Percentiles rank a stretch among this genome's conserved stretches.
Evolutionary conservation across 2,329 filamentous ascomycete genomes (phyloP).

Genomic region (Aspergillus latus): DNA sequence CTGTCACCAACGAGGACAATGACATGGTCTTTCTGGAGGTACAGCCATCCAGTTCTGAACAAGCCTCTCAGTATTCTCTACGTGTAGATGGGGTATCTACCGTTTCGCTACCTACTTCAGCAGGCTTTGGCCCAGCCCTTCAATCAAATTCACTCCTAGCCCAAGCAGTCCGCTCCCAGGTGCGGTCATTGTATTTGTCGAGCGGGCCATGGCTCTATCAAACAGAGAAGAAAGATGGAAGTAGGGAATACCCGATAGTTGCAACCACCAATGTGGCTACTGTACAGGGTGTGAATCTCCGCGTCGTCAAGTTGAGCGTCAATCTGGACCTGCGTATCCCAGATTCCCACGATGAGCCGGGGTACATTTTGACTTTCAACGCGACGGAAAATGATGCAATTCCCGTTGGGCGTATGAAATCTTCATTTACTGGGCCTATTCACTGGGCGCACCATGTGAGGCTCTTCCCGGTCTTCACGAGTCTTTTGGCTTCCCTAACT

Average conservation of each 20-base stretch:
- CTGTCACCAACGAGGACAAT: slow-evolving; percentile 41
- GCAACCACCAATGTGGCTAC: slow-evolving; percentile 30
- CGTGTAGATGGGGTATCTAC: slow-evolving; percentile 29
- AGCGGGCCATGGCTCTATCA: slow-evolving; percentile 36
- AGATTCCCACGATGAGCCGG: background rate
- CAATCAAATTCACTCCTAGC: slow-evolving; percentile 33
- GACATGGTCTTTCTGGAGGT: slow-evolving; percentile 36
- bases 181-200: slow-evolving; percentile 28
- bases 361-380: slow-evolving; percentile 14
- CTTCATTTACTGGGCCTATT: slow-evolving; percentile 33
- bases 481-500: slow-evolving; percentile 11
- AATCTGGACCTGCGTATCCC: slow-evolving; percentile 10
- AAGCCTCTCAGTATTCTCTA: slow-evolving; percentile 16
- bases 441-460: slow-evolving; percentile 35
- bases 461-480: background rate
- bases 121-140: slow-evolving; percentile 17
- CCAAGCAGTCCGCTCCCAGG: slow-evolving; percentile 25
- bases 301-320: slow-evolving; percentile 26
- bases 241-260: slow-evolving; percentile 3
- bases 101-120: slow-evolving; percentile 19
- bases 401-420: slow-evolving; percentile 12
- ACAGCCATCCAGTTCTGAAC: slow-evolving; percentile 10
- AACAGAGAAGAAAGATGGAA: background rate
- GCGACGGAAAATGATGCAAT: slow-evolving; percentile 18
- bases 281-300: slow-evolving; percentile 31